Evolutionary conservation across 176 grass and related monocot genomes (phyloP), one percentile per base, ranked within the genome.

Genomic region (Tillandsia fasciculata): DNA sequence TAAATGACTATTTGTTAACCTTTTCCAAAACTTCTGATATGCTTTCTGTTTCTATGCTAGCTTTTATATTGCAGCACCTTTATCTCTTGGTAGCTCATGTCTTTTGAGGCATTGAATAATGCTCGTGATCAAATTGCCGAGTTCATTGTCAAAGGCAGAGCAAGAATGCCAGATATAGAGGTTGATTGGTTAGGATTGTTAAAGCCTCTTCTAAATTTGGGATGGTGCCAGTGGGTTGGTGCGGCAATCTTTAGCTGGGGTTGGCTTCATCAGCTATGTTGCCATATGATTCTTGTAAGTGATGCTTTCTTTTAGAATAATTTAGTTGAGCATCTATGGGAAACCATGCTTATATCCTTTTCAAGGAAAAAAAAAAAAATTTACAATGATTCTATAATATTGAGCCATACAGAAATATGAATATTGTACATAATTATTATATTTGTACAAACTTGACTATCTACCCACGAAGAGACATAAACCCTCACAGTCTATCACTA

Each of bases 281-380:
- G 89, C 52, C 94, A 99, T 82, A 66, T 79, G 75, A 99, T 99
- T 81, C 82, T 93, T 80, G 89, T 93, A 86, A 63, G 94, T 78
- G 73, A 1, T 18, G 14, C 68, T 79, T 83, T 65, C 70, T 17
- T 64, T 50, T 61, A 49, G 65, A 12, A 7, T 53, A 13, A 13
- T 66, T 76, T 66, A 42, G 33, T 42, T 6, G 33, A 42, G 5
- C 33, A 42, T 42, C 33, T 42, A 42, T 42, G 33, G 33, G 33
- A 42, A 42, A 42, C 33, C 33, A 42, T 42, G 33, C 33, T 7
- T 42, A 33, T 33, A 42, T 42, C 33, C 33, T 7, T 42, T 42
- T 42, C 33, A 7, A 42, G 33, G 33, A 6, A 1, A 1, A 7
- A 42, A 42, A n/a, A 42, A 42, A 8, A 7, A 0, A 3, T 42